Evolutionary conservation across 2,329 filamentous ascomycete species (phyloP), one percentile per base, ranked within the genome.

Genomic region (Acrodontium crateriforme): DNA sequence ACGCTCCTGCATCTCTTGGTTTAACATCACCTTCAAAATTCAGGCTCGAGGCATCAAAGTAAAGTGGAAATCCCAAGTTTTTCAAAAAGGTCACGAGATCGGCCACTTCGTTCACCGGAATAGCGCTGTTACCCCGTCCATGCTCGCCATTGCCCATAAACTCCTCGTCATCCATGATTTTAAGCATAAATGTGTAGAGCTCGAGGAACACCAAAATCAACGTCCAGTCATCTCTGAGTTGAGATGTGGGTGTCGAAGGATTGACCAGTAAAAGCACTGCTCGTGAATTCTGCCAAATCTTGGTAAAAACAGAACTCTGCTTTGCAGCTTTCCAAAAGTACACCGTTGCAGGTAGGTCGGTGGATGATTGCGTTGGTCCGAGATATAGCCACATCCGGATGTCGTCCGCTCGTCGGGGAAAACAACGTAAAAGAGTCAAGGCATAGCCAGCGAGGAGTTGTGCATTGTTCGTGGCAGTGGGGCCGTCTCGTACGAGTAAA

Each of bases 121-220:
- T 62, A 24, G 80, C 75, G 50, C 81, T 74, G 37, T 69, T 66
- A 29, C 62, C 60, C 44, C 60, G 41, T 10, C 37, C 39, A 11
- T 38, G 38, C 6, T 35, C 33, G 14, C 32, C 34, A 14, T 52
- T 58, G 16, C 50, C 58, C 25, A 54, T 45, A 49, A 98, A 98
- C 44, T 98, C 89, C 40, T 95, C 87, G 38, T 98, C 89, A 42
- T 98, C 89, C 50, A 87, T 92, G 18, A 95, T 72, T 42, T 89
- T 79, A 9, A 95, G 62, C 2, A 94, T 73, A 49, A 95, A 95
- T 2, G 79, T 83, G 50, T 94, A 98, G 0, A 98, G 67, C 45
- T 98, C 89, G 5, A 98, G 65, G 47, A 98, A 95, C 1, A 98
- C 67, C 0, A 95, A 62, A 22, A 93, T 71, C 1, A 89, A 75